These are phyloP conservation scores for Halenospora varia DNA, from an alignment of 495 filamentous ascomycete genomes.

Conservation along the genomic window DNA sequence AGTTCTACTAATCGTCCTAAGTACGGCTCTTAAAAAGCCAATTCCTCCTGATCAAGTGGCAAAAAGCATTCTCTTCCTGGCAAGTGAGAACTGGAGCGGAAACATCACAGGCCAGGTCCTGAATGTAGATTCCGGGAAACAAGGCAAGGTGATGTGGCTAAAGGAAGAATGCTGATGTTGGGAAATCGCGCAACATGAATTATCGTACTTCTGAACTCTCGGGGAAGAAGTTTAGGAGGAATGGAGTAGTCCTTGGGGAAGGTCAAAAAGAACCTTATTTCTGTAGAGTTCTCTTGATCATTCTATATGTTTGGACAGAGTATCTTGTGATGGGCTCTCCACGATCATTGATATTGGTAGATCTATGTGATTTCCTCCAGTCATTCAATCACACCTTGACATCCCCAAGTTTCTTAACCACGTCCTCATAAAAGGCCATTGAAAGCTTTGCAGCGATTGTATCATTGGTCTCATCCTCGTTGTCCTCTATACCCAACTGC, in stretches of 20 bases:
- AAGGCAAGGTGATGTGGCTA: constrained; percentile 36
- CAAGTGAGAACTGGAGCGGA: constrained; percentile 36
- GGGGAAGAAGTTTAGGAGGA: too few species aligned
- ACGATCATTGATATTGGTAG: too few species aligned
- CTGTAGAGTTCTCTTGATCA: too few species aligned
- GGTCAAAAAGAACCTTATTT: too few species aligned
- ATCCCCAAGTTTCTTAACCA: constrained; percentile 31
- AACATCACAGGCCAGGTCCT: constrained; percentile 36
- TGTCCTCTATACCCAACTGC: constrained; percentile 28
- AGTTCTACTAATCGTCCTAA: not conserved
- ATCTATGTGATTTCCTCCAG: too few species aligned
- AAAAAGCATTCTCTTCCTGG: constrained; percentile 35
- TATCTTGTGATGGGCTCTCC: too few species aligned
- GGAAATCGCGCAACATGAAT: not conserved
- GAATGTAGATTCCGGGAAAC: constrained; percentile 39
- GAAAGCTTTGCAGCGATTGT: constrained; percentile 26
- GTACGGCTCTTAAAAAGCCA: constrained; percentile 29
- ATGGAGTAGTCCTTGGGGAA: too few species aligned
- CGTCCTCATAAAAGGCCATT: constrained; percentile 31
- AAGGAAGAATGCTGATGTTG: constrained; percentile 27
- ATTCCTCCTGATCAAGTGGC: constrained; percentile 34
- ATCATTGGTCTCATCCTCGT: constrained; percentile 23
- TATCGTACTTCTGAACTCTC: too few species aligned
- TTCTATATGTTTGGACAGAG: too few species aligned
- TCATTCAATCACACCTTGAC: constrained; percentile 16